These are phyloP conservation scores for Xanthoparmelia taractica DNA, from an alignment of 495 filamentous ascomycete genomes.

Conservation along the genomic window DNA sequence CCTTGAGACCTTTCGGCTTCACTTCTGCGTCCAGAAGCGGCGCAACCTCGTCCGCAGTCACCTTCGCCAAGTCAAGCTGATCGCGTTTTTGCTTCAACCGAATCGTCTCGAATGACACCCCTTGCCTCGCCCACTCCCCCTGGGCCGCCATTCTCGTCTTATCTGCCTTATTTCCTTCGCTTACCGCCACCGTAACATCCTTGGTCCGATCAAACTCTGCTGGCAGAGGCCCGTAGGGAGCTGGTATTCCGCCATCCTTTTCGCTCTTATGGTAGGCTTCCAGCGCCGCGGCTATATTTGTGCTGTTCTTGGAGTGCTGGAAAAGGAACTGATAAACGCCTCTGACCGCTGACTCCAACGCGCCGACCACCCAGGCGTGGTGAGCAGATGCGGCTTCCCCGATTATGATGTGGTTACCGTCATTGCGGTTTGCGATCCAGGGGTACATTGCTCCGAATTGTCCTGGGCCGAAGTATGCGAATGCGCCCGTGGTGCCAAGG, in stretches of 20 bases:
- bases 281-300: conserved; percentile 2
- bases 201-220: conserved; percentile 19
- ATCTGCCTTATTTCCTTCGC: conserved; percentile 4
- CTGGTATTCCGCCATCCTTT: not conserved
- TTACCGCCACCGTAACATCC: conserved; percentile 14
- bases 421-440: conserved; percentile 18
- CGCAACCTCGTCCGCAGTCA: conserved; percentile 16
- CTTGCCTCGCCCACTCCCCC: conserved; percentile 19
- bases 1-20: not conserved
- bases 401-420: conserved; percentile 30
- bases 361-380: conserved; percentile 25
- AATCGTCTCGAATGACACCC: conserved; percentile 13
- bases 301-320: conserved; percentile 9
- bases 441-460: conserved; percentile 36
- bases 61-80: conserved; percentile 18
- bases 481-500: conserved; percentile 36
- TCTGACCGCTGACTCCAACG: conserved; percentile 19
- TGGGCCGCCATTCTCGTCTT: not conserved
- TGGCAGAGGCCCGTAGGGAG: conserved; percentile 20
- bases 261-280: conserved; percentile 14
- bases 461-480: conserved; percentile 39
- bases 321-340: conserved; percentile 23
- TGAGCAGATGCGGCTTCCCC: conserved; percentile 25
- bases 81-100: conserved; percentile 17
- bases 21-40: conserved; percentile 4